These are phyloP conservation scores for Daedaleopsis sinensis DNA, from an alignment of 768 basidiomycete genomes.

Conservation along the genomic window DNA sequence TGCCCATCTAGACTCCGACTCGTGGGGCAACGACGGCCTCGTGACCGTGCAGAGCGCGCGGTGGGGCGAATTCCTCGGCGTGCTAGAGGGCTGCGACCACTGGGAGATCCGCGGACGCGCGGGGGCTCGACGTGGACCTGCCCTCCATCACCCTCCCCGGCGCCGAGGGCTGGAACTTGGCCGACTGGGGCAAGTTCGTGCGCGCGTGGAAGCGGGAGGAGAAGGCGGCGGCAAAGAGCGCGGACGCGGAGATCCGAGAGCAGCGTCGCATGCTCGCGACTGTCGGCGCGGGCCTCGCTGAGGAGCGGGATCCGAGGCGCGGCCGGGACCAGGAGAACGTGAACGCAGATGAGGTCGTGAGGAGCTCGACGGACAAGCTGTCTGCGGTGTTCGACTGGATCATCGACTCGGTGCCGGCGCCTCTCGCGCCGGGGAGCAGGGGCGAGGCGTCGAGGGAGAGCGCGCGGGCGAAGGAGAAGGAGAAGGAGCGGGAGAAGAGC, in stretches of 20 bases:
- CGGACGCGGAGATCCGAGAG: conserved; percentile 35
- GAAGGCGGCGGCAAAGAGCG: conserved; percentile 42
- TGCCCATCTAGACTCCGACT: conserved; percentile 55
- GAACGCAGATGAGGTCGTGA: conserved; percentile 57
- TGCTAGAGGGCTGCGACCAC: conserved; percentile 89
- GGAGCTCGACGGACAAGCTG: conserved; percentile 69
- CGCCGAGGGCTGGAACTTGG: conserved; percentile 48
- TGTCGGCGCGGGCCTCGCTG: neutral
- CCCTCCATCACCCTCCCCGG: conserved; percentile 50
- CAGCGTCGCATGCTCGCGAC: conserved; percentile 12
- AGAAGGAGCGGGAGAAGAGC: conserved; percentile 21
- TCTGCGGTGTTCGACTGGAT: conserved; percentile 83
- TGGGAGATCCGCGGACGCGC: conserved; percentile 93
- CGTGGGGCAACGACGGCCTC: conserved; percentile 90
- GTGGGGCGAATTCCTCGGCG: conserved; percentile 96
- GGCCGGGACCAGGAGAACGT: conserved; percentile 32
- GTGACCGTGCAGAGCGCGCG: conserved; percentile 90
- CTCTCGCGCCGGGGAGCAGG: conserved; percentile 13
- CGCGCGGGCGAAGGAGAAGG: neutral
- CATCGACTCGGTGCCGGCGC: conserved; percentile 56
- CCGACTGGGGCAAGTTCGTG: conserved; percentile 66
- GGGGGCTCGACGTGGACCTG: conserved; percentile 73
- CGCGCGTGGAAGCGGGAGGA: conserved; percentile 63
- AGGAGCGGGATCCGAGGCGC: conserved; percentile 5
- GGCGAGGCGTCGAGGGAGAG: conserved; percentile 6